phyloP scores from a whole-genome alignment of 495 filamentous ascomycete species.

The Astrothelium macrocarpum region DNA sequence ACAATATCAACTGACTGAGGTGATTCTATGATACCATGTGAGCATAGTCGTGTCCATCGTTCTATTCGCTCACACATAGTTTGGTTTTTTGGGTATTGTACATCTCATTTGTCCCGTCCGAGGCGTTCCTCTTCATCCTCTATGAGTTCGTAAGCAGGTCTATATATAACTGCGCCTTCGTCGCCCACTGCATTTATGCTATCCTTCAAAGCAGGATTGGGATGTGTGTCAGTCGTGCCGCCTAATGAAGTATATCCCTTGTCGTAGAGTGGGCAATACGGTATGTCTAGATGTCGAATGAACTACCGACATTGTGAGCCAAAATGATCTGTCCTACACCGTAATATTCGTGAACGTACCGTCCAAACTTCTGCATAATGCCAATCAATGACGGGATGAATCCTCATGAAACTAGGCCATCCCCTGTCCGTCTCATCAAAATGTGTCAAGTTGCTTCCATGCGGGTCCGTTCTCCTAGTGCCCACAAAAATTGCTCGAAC shows the following conservation, averaged over 20 bases:
- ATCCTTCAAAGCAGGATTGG: constrained; percentile 65
- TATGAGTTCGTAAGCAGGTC: constrained; percentile 78
- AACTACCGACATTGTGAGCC: constrained; percentile 44
- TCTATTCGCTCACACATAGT: too few species aligned
- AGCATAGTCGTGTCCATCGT: too few species aligned
- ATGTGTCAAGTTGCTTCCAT: constrained; percentile 63
- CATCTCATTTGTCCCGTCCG: constrained; percentile 48
- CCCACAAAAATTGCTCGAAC: constrained; percentile 87
- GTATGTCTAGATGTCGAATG: constrained; percentile 64
- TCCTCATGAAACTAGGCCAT: constrained; percentile 87
- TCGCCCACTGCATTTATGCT: constrained; percentile 23
- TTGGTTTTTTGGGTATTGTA: too few species aligned
- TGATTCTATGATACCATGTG: too few species aligned
- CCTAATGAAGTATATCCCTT: constrained; percentile 78
- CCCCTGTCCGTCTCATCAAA: constrained; percentile 82
- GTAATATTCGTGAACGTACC: constrained; percentile 38
- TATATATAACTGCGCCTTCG: constrained; percentile 39
- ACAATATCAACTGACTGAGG: too few species aligned
- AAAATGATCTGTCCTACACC: neutral
- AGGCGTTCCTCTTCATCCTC: constrained; percentile 79
- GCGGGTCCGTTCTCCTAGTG: constrained; percentile 84
- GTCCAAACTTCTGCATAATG: constrained; percentile 93
- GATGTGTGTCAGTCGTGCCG: constrained; percentile 79
- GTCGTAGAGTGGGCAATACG: constrained; percentile 82
- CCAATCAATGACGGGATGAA: constrained; percentile 96